Percentiles rank a stretch among this genome's conserved stretches.
Conservation (phyloP, 2,329 filamentous ascomycete species). For the Paecilomyces niveus region DNA sequence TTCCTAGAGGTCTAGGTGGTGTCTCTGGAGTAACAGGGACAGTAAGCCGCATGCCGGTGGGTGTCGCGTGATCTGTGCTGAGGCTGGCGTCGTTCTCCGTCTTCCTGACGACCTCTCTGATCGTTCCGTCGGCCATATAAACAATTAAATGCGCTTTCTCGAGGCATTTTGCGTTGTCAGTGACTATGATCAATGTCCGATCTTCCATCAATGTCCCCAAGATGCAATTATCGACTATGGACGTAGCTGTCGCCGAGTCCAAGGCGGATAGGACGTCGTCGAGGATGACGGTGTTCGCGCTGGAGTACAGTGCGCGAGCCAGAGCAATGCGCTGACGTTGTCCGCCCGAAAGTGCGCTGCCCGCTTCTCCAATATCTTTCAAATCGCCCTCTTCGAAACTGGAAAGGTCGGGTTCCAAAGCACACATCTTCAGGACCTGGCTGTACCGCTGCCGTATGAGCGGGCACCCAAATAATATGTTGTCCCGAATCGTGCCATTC, state of each 20-base stretch:
- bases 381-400: conserved; percentile 50
- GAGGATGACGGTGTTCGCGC: conserved; percentile 47
- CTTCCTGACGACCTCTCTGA: neutral
- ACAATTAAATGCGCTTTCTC: conserved; percentile 5
- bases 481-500: conserved; percentile 57
- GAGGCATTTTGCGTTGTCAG: conserved; percentile 2
- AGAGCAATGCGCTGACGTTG: conserved; percentile 55
- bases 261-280: conserved; percentile 36
- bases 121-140: conserved; percentile 3
- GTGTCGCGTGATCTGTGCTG: neutral
- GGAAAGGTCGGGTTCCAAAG: conserved; percentile 48
- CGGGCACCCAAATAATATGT: conserved; percentile 55
- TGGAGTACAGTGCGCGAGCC: conserved; percentile 51
- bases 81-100: neutral
- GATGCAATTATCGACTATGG: conserved; percentile 6
- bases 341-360: conserved; percentile 55
- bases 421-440: conserved; percentile 54
- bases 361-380: conserved; percentile 55
- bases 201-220: conserved; percentile 2
- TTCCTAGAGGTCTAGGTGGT: neutral
- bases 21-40: neutral
- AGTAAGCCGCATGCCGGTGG: neutral
- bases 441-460: conserved; percentile 50
- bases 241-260: conserved; percentile 4
- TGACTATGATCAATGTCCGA: conserved; percentile 6